Conservation (phyloP, 352 stramenopile species). For the Aphanomyces stellatus region DNA sequence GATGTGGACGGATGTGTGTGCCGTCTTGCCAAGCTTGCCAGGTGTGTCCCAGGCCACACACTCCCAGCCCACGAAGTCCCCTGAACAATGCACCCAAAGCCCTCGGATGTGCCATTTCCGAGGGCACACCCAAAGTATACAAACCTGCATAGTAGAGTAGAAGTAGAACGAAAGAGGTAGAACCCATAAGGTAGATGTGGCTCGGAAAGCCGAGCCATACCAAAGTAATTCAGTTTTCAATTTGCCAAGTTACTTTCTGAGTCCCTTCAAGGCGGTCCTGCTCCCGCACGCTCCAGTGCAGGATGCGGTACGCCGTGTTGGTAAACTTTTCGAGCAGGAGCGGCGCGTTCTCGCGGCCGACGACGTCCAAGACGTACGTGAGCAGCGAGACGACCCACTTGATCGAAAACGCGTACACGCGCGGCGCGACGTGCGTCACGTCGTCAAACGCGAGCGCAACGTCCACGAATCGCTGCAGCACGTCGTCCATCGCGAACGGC, state of each 20-base stretch:
- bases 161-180: no score
- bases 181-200: no score
- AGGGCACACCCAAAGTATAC: conserved; percentile 36
- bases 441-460: conserved; percentile 16
- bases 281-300: conserved; percentile 27
- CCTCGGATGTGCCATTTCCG: no score
- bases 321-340: conserved; percentile 19
- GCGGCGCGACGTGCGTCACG: conserved; percentile 29
- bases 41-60: no score
- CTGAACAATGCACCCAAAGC: no score
- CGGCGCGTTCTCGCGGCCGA: conserved; percentile 15
- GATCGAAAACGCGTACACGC: conserved; percentile 16
- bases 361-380: conserved; percentile 4
- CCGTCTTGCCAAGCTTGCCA: no score
- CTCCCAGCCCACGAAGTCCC: no score
- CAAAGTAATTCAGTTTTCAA: no score
- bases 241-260: no score
- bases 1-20: no score
- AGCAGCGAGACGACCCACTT: conserved; percentile 38
- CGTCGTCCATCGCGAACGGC: not conserved
- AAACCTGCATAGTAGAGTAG: no score
- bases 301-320: conserved; percentile 11
- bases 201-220: no score
- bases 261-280: conserved; percentile 27
- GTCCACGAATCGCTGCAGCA: conserved; percentile 8